These are phyloP conservation scores for Pseudozyma pruni DNA, from an alignment of 1,284 basidiomycete species.

Conservation along the genomic window DNA sequence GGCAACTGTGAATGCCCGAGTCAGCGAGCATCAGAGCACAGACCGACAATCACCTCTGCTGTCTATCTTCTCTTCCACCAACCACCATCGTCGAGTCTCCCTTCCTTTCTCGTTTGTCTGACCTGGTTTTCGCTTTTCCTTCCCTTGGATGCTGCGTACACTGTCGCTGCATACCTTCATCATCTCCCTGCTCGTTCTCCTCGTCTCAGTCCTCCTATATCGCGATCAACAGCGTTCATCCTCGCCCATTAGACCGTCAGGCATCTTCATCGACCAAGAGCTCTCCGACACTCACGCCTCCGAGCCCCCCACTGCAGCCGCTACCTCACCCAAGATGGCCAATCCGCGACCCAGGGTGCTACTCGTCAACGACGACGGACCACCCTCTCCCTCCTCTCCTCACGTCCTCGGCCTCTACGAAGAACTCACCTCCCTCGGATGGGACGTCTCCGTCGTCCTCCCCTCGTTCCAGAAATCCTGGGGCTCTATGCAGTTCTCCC, in stretches of 20 bases:
- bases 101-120: neutral
- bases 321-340: neutral
- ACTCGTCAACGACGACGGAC: constrained; percentile 66
- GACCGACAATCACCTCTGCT: no score
- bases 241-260: neutral
- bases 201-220: constrained; percentile 25
- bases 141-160: constrained; percentile 10
- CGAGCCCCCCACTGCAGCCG: neutral
- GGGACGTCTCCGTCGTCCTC: constrained; percentile 63
- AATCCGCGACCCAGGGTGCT: constrained; percentile 43
- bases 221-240: constrained; percentile 11
- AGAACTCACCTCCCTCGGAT: constrained; percentile 49
- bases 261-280: constrained; percentile 25
- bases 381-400: constrained; percentile 58
- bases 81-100: no score
- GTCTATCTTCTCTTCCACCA: neutral
- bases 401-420: constrained; percentile 62
- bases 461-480: constrained; percentile 61
- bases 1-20: neutral
- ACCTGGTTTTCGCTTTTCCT: neutral
- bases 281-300: constrained; percentile 23
- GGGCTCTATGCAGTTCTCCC: constrained; percentile 62
- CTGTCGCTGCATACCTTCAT: constrained; percentile 27
- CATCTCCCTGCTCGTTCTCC: constrained; percentile 27
- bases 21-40: neutral